Percentiles rank a stretch among this genome's conserved stretches.
Conservation (phyloP, 495 filamentous ascomycete genomes). For the Hyphodiscus hymeniophilus region DNA sequence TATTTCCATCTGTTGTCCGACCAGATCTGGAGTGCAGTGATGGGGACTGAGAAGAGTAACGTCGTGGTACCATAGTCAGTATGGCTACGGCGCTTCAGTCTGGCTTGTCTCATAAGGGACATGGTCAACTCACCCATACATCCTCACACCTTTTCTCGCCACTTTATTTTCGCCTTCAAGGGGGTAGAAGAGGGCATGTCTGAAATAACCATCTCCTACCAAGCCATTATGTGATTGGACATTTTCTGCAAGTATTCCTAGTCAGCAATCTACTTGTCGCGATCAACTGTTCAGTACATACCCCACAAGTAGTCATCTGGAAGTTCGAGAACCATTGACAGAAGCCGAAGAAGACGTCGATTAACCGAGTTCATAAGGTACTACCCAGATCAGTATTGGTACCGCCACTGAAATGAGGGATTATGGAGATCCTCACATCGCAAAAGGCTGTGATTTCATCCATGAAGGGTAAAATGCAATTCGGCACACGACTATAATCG, state of each 20-base stretch:
- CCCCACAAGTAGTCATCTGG: conserved; percentile 39
- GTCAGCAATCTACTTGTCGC: too few species aligned
- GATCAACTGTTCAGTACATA: too few species aligned
- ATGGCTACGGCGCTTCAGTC: too few species aligned
- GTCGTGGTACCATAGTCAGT: conserved; percentile 37
- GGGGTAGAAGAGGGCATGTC: conserved; percentile 36
- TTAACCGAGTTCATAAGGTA: conserved; percentile 39
- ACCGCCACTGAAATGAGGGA: too few species aligned
- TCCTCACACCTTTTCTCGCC: conserved; percentile 33
- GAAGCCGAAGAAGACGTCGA: conserved; percentile 33
- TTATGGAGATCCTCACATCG: too few species aligned
- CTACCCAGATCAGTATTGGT: too few species aligned
- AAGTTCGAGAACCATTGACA: conserved; percentile 38
- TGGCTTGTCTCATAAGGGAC: too few species aligned
- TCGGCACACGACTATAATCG: conserved; percentile 27
- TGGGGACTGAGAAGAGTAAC: conserved; percentile 36
- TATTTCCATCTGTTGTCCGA: conserved; percentile 36
- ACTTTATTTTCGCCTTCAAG: conserved; percentile 30
- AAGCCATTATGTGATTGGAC: conserved; percentile 37
- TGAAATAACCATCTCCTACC: conserved; percentile 38
- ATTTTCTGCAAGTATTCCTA: too few species aligned
- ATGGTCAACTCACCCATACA: too few species aligned
- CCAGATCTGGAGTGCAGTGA: conserved; percentile 37
- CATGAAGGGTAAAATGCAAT: conserved; percentile 35
- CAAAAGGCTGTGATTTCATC: conserved; percentile 37